A percentile compares a stretch with the other conserved stretches of the same genome.
phyloP scores from a whole-genome alignment of 2,329 filamentous ascomycete species.

The Pseudogymnoascus sp. region DNA sequence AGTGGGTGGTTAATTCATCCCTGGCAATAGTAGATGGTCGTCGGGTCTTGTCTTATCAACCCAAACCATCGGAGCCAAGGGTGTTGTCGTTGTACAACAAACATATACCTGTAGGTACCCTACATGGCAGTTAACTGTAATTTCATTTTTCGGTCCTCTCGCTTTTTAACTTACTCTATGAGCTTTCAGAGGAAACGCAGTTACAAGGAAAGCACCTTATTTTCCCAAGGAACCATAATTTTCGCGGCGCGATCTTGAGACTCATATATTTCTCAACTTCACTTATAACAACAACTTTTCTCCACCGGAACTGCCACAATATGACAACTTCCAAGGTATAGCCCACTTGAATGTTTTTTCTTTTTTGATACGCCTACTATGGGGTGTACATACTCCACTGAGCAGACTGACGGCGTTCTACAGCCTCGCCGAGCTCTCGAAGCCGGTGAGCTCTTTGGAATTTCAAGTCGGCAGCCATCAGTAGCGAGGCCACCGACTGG shows the following conservation, averaged over 20 bases:
- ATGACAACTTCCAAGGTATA: neutral
- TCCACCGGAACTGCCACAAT: neutral
- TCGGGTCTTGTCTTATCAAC: neutral
- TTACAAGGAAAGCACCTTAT: neutral
- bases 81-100: constrained; percentile 1
- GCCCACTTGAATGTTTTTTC: neutral
- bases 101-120: neutral
- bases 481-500: neutral
- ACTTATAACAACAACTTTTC: neutral
- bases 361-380: neutral
- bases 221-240: neutral
- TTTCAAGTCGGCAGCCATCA: neutral
- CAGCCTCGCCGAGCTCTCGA: neutral
- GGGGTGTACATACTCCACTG: neutral
- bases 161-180: neutral
- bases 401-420: neutral
- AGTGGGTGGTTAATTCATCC: neutral
- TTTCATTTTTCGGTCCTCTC: neutral
- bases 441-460: neutral
- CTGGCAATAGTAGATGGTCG: neutral
- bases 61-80: neutral
- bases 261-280: neutral
- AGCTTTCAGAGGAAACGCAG: neutral
- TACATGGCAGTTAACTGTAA: neutral
- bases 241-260: neutral